Evolutionary conservation across 108 stramenopile species (phyloP).

Genomic region (Nannochloropsis oceanica): DNA sequence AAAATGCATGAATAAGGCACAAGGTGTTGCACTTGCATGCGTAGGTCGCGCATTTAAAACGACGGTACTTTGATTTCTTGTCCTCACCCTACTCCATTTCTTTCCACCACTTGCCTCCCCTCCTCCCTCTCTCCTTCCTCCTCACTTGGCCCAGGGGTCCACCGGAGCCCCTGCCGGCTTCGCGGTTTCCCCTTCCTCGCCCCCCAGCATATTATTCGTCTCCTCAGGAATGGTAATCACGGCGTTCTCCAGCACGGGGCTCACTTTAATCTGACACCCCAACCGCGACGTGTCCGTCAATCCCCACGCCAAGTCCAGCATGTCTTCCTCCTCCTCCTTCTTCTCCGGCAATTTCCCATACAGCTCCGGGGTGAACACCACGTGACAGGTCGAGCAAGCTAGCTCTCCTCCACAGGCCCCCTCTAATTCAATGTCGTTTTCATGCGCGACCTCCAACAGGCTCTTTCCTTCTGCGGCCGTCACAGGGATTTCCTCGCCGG

Average conservation of each 20-base stretch:
- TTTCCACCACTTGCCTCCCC: too few relatives aligned
- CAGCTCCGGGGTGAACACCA: constrained; percentile 59
- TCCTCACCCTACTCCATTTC: too few relatives aligned
- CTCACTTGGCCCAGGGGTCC: background rate
- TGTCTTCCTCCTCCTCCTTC: constrained; percentile 90
- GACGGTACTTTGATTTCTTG: too few relatives aligned
- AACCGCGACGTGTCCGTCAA: constrained; percentile 88
- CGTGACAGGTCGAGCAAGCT: constrained; percentile 66
- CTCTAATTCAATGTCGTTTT: constrained; percentile 45
- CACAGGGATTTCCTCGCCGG: constrained; percentile 28
- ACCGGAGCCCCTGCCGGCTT: background rate
- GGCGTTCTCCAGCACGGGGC: constrained; percentile 66
- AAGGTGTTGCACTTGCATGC: too few relatives aligned
- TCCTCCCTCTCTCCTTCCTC: background rate
- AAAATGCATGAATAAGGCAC: too few relatives aligned
- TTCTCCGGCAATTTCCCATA: constrained; percentile 69
- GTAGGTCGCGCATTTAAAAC: too few relatives aligned
- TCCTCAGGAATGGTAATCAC: constrained; percentile 78
- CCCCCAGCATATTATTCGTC: background rate
- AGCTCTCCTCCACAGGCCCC: constrained; percentile 49
- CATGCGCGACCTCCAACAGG: constrained; percentile 42
- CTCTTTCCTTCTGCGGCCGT: constrained; percentile 34
- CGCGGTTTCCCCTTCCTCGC: background rate
- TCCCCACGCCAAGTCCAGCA: constrained; percentile 94
- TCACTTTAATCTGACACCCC: constrained; percentile 89